Percentiles rank a stretch among this genome's conserved stretches.
Evolutionary conservation across 2,329 filamentous ascomycete genomes (phyloP).

Genomic region (Stagonosporopsis rhizophila): DNA sequence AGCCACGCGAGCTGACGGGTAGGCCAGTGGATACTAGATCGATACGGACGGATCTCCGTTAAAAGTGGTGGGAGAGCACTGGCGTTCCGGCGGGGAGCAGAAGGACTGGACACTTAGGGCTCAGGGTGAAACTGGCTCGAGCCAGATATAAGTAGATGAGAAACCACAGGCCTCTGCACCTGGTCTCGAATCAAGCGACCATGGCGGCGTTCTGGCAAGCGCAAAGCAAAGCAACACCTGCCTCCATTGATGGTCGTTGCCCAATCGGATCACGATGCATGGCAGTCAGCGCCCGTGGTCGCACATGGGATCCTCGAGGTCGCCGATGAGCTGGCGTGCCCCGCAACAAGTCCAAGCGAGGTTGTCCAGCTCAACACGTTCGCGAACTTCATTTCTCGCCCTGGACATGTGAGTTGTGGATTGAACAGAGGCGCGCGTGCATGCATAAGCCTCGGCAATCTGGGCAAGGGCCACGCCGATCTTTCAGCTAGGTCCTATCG

Average conservation of each 20-base stretch:
- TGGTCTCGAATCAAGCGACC: not conserved
- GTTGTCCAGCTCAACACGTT: not conserved
- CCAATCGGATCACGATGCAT: slow-evolving; percentile 21
- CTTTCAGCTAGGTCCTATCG: slow-evolving; percentile 16
- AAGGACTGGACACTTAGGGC: not conserved
- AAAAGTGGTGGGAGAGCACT: not conserved
- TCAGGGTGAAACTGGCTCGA: not conserved
- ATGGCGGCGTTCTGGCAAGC: slow-evolving; percentile 7
- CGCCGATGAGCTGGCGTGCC: slow-evolving; percentile 23
- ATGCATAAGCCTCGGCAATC: slow-evolving; percentile 29
- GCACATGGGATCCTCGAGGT: slow-evolving; percentile 32
- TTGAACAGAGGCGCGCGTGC: slow-evolving; percentile 9
- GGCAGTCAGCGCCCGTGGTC: slow-evolving; percentile 18
- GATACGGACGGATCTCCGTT: slow-evolving; percentile 9
- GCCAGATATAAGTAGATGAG: slow-evolving; percentile 13
- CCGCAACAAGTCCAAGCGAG: slow-evolving; percentile 10
- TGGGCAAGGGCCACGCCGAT: slow-evolving; percentile 32
- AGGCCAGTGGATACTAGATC: slow-evolving; percentile 9
- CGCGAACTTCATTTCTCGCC: not conserved
- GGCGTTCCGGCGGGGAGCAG: slow-evolving; percentile 2
- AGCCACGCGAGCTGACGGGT: slow-evolving; percentile 15
- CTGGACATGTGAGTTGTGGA: slow-evolving; percentile 4
- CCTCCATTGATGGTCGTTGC: slow-evolving; percentile 10
- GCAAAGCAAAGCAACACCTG: slow-evolving; percentile 10
- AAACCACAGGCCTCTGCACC: not conserved